A percentile compares a stretch with the other conserved stretches of the same genome.
phyloP scores from a whole-genome alignment of 345 rosid species.

The Eucalyptus cladocalyx region DNA sequence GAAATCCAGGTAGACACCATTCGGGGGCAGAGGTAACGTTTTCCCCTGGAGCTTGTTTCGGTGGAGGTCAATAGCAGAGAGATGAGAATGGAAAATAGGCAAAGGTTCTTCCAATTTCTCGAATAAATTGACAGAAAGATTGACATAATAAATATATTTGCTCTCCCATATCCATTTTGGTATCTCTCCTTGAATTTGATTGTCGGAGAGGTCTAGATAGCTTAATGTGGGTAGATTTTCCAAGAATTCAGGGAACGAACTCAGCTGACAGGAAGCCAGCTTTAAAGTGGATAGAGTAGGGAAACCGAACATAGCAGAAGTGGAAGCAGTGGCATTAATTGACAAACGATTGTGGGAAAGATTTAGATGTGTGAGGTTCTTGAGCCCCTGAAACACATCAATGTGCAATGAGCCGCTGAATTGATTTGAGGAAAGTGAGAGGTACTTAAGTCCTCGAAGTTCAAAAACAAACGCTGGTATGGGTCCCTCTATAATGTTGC shows the following conservation, averaged over 20 bases:
- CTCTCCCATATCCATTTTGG: conserved; percentile 31
- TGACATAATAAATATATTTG: background rate
- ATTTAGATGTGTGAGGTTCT: conserved; percentile 13
- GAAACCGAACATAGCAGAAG: background rate
- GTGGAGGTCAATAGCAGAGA: background rate
- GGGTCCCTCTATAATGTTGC: conserved; percentile 18
- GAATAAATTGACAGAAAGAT: background rate
- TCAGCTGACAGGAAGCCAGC: conserved; percentile 34
- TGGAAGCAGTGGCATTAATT: background rate
- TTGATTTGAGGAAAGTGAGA: conserved; percentile 26
- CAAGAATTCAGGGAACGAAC: conserved; percentile 13
- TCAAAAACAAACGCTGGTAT: conserved; percentile 4
- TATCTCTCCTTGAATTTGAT: conserved; percentile 20
- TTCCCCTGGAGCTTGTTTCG: background rate
- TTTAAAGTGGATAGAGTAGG: conserved; percentile 5
- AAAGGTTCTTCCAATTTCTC: background rate
- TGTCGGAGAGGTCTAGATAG: conserved; percentile 28
- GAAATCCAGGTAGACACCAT: background rate
- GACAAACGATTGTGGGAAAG: conserved; percentile 31
- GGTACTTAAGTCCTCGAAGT: conserved; percentile 1
- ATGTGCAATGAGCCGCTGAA: conserved; percentile 17
- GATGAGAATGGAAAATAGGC: background rate
- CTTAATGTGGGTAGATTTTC: background rate
- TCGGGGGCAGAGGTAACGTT: background rate
- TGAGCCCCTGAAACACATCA: conserved; percentile 2